Evolutionary conservation across 345 rosid species (phyloP).

Genomic region (Laguncularia racemosa): DNA sequence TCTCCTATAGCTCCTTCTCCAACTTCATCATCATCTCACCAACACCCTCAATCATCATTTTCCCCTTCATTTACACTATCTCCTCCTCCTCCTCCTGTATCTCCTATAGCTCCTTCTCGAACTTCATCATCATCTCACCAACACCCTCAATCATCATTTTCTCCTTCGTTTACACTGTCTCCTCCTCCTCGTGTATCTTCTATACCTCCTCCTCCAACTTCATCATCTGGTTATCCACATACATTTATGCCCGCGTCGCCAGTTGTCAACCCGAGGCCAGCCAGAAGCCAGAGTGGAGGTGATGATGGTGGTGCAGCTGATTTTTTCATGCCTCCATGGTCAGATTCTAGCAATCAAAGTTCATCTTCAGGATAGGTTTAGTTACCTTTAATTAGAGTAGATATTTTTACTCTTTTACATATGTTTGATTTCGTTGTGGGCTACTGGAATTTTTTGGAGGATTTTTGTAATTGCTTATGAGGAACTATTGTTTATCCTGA

Average conservation of each 20-base stretch:
- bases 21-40: conserved; percentile 12
- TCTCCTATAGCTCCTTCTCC: not conserved
- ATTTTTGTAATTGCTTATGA: no score
- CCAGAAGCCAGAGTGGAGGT: conserved; percentile 7
- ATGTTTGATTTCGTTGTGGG: no score
- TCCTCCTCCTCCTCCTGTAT: not conserved
- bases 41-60: conserved; percentile 13
- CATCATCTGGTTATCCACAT: conserved; percentile 3
- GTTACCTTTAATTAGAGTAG: no score
- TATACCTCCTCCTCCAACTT: not conserved
- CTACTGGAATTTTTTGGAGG: no score
- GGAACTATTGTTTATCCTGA: no score
- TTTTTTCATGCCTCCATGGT: conserved; percentile 13
- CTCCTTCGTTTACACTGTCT: conserved; percentile 9
- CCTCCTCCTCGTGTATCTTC: not conserved
- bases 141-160: conserved; percentile 13
- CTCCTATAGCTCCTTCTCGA: no score
- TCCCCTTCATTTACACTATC: conserved; percentile 9
- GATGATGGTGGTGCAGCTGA: conserved; percentile 6
- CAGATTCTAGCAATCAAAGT: conserved; percentile 14
- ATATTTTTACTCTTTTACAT: no score
- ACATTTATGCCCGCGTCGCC: no score
- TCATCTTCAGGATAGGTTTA: conserved; percentile 15
- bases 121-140: conserved; percentile 13
- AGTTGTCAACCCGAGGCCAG: not conserved